Evolutionary conservation across 1,284 basidiomycete species (phyloP), one percentile per base, ranked within the genome.

Genomic region (Rhizoctonia solani): DNA sequence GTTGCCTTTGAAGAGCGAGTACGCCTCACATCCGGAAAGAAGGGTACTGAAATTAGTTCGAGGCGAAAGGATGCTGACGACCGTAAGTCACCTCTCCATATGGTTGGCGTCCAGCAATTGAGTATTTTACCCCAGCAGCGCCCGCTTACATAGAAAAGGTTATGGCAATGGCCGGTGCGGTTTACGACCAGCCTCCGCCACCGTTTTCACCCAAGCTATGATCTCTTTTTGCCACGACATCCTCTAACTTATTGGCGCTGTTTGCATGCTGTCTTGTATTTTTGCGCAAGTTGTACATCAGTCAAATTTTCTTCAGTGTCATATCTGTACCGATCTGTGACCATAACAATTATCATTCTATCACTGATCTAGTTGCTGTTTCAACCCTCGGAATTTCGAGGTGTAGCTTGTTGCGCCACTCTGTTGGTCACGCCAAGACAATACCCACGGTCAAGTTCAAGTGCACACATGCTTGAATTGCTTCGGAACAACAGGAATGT

Each of bases 1-100:
- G 34, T 63, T 19, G 46, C 59, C 29, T 63, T 63, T 34, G 59
- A 63, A 34, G 59, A 63, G 14, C 59, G 47, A 19, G 47, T 63
- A 30, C 59, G 59, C 30, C 59, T 63, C 47, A 63, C 59, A 11
- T 30, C 59, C 49, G 59, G 59, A 23, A 63, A 63, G 47, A 63
- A 63, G 59, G 6, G 37, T 1, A 29, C 14, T 21, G 32, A 52
- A 9, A 30, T 50, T 9, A 39, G 16, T 39, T 34, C 47, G 16
- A 34, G 11, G 34, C 21, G 29, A 27, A 46, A 52, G 30, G 23
- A 19, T n/a, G 32, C 25, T 27, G 11, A 37, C 5, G 59, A 63
- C 34, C 59, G 59, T 63, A 29, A 39, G 59, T 47, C 19, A 39
- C 16, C 16, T 39, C 16, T 29, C 34, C 16, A 29, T n/a, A 32